A percentile compares a stretch with the other conserved stretches of the same genome.
Conservation (phyloP, 73 alveolate species). For the Paramecium caudatum region DNA sequence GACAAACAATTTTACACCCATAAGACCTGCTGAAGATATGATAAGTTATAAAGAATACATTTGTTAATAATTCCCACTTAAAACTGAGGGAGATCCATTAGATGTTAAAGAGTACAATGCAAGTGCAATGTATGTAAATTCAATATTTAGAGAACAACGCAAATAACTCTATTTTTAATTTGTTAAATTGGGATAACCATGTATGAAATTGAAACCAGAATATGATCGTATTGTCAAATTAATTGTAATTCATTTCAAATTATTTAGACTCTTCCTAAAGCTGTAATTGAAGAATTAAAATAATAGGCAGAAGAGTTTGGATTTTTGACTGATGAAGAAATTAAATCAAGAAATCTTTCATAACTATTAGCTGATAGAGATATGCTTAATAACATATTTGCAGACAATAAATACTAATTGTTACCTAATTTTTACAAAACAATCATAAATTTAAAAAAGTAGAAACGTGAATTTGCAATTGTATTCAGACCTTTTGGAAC, state of each 20-base stretch:
- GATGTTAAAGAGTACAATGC: constrained; percentile 50
- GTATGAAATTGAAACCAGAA: constrained; percentile 77
- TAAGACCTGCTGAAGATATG: constrained; percentile 82
- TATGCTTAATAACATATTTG: constrained; percentile 83
- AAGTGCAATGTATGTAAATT: constrained; percentile 5
- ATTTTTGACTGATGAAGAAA: constrained; percentile 3
- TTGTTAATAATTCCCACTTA: constrained; percentile 47
- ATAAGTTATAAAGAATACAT: constrained; percentile 76
- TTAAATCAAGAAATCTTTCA: constrained; percentile 36
- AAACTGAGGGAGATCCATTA: constrained; percentile 75
- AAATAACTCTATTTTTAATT: constrained; percentile 57
- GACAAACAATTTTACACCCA: constrained; percentile 73
- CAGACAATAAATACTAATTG: constrained; percentile 87
- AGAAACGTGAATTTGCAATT: constrained; percentile 94
- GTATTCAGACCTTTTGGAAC: constrained; percentile 95
- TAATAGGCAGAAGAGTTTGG: constrained; percentile 49
- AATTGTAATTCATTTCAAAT: background rate
- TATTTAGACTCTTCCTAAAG: constrained; percentile 44
- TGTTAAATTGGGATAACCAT: constrained; percentile 70
- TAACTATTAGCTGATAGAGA: constrained; percentile 79
- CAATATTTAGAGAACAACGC: constrained; percentile 39
- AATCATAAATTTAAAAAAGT: constrained; percentile 91
- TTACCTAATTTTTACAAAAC: constrained; percentile 93
- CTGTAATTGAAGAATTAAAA: constrained; percentile 61
- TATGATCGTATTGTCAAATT: constrained; percentile 71